A percentile compares a stretch with the other conserved stretches of the same genome.
These are phyloP conservation scores for Echria macrotheca DNA, from an alignment of 495 filamentous ascomycete genomes.

Conservation along the genomic window DNA sequence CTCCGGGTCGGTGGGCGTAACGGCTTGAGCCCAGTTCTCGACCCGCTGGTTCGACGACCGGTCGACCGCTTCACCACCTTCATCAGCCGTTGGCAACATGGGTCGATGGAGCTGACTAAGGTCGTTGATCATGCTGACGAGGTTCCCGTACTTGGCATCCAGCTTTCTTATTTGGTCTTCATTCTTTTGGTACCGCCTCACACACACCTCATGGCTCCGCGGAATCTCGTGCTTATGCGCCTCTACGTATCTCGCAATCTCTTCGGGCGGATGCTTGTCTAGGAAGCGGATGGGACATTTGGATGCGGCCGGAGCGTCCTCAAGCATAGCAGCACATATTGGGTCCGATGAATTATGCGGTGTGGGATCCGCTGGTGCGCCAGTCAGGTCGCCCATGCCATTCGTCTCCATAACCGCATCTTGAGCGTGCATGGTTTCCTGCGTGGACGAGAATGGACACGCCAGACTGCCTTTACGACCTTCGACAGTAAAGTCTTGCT, in stretches of 20 bases:
- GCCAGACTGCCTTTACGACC: slow-evolving; percentile 56
- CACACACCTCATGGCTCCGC: slow-evolving; percentile 83
- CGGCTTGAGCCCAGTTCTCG: slow-evolving; percentile 72
- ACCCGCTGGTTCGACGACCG: slow-evolving; percentile 57
- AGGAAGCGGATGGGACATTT: slow-evolving; percentile 86
- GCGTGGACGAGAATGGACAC: slow-evolving; percentile 51
- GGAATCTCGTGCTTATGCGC: slow-evolving; percentile 90
- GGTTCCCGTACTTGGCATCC: slow-evolving; percentile 84
- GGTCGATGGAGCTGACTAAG: slow-evolving; percentile 77
- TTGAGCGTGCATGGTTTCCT: background rate
- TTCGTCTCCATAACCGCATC: background rate
- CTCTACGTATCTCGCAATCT: slow-evolving; percentile 84
- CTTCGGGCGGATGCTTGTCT: slow-evolving; percentile 84
- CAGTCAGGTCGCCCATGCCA: slow-evolving; percentile 21
- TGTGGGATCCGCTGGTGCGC: slow-evolving; percentile 24
- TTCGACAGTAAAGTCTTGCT: slow-evolving; percentile 60
- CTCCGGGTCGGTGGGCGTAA: slow-evolving; percentile 47
- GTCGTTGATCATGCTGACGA: slow-evolving; percentile 86
- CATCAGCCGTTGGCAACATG: slow-evolving; percentile 60
- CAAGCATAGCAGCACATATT: slow-evolving; percentile 55
- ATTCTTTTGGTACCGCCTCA: slow-evolving; percentile 79
- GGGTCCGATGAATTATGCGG: slow-evolving; percentile 50
- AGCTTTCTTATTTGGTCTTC: slow-evolving; percentile 74
- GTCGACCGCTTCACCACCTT: slow-evolving; percentile 32
- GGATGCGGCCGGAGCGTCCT: slow-evolving; percentile 47